phyloP scores from a whole-genome alignment of 2,329 filamentous ascomycete genomes.

The Phoma sp. region DNA sequence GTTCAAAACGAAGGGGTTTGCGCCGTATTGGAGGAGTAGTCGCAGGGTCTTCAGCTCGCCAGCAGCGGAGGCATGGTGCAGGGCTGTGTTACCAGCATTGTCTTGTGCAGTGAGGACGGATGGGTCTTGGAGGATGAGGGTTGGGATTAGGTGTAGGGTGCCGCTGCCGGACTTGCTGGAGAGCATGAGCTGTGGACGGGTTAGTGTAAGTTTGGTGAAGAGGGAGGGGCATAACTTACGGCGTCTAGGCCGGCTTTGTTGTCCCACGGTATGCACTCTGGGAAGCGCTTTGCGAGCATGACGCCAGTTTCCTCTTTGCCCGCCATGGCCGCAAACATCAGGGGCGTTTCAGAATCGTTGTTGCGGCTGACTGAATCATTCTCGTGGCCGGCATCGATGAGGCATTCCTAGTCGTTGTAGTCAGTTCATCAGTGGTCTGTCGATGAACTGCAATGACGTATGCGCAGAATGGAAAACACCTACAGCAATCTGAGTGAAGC shows the following conservation, averaged over 20 bases:
- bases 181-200: slow-evolving; percentile 47
- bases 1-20: slow-evolving; percentile 75
- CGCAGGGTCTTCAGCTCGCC: slow-evolving; percentile 79
- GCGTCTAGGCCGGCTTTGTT: slow-evolving; percentile 75
- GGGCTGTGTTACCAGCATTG: slow-evolving; percentile 78
- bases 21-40: slow-evolving; percentile 78
- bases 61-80: slow-evolving; percentile 85
- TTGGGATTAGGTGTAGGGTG: slow-evolving; percentile 53
- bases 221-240: slow-evolving; percentile 49
- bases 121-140: slow-evolving; percentile 42
- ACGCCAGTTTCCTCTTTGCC: slow-evolving; percentile 78
- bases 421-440: background rate
- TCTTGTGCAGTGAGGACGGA: slow-evolving; percentile 57
- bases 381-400: slow-evolving; percentile 79
- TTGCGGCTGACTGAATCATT: slow-evolving; percentile 75
- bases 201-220: slow-evolving; percentile 4
- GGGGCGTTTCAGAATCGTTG: slow-evolving; percentile 77
- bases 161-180: slow-evolving; percentile 47
- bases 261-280: slow-evolving; percentile 66
- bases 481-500: slow-evolving; percentile 70
- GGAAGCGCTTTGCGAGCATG: slow-evolving; percentile 70
- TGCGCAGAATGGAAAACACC: slow-evolving; percentile 16
- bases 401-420: slow-evolving; percentile 56
- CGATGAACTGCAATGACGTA: slow-evolving; percentile 5
- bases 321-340: slow-evolving; percentile 76